A percentile compares a stretch with the other conserved stretches of the same genome.
These are phyloP conservation scores for Scleroderma bovista DNA, from an alignment of 768 basidiomycete genomes.

Conservation along the genomic window DNA sequence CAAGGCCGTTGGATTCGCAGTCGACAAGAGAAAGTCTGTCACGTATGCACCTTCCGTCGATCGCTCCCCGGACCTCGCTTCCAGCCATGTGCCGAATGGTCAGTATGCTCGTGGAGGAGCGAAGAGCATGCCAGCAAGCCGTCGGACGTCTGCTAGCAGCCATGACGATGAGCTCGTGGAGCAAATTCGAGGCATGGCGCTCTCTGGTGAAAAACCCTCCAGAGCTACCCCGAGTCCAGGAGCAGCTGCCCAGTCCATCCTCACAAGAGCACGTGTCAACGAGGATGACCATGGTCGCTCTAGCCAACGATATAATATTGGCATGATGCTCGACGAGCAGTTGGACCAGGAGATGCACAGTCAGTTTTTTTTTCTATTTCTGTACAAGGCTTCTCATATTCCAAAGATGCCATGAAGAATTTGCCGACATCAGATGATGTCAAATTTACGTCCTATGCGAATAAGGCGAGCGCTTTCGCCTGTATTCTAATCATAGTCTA, in stretches of 20 bases:
- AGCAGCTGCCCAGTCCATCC: conserved; percentile 47
- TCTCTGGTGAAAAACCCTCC: conserved; percentile 57
- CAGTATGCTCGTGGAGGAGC: conserved; percentile 71
- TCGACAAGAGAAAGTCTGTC: conserved; percentile 83
- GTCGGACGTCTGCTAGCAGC: conserved; percentile 82
- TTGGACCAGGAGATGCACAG: conserved; percentile 93
- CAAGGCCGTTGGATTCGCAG: conserved; percentile 61
- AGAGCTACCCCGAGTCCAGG: conserved; percentile 52
- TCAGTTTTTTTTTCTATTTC: conserved; percentile 34
- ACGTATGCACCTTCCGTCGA: conserved; percentile 77
- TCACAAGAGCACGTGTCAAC: conserved; percentile 48
- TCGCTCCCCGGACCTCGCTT: conserved; percentile 61
- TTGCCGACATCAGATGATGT: conserved; percentile 86
- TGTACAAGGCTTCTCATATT: conserved; percentile 11
- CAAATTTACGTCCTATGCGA: conserved; percentile 65
- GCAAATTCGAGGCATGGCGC: conserved; percentile 66
- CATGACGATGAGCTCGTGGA: conserved; percentile 78
- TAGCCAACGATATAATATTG: conserved; percentile 68
- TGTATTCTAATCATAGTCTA: conserved; percentile 1
- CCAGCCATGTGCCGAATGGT: conserved; percentile 39
- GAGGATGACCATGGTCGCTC: conserved; percentile 57
- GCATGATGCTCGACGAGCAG: conserved; percentile 91
- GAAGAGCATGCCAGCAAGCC: conserved; percentile 90
- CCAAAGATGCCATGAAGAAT: conserved; percentile 79
- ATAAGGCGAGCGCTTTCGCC: conserved; percentile 46